Percentiles rank a stretch among this genome's conserved stretches.
These are phyloP conservation scores for Xylaria sp. DNA, from an alignment of 2,329 filamentous ascomycete genomes.

Conservation along the genomic window DNA sequence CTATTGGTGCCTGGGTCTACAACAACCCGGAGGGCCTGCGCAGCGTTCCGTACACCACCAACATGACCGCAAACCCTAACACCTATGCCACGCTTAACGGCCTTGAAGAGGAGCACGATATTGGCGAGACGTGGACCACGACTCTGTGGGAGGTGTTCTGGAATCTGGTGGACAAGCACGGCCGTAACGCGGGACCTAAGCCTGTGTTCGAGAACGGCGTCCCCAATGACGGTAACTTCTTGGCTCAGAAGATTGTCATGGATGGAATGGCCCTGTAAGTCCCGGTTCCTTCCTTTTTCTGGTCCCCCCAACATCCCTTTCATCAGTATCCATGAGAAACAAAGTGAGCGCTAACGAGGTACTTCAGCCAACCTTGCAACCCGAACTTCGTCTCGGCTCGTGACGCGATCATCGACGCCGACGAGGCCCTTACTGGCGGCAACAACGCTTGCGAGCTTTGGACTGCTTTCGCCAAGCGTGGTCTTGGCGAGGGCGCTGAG, in stretches of 20 bases:
- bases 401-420: slow-evolving; percentile 62
- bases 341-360: no score
- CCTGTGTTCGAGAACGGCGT: slow-evolving; percentile 56
- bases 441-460: slow-evolving; percentile 60
- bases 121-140: slow-evolving; percentile 61
- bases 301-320: no score
- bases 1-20: slow-evolving; percentile 59
- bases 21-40: slow-evolving; percentile 55
- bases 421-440: slow-evolving; percentile 59
- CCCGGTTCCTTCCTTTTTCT: no score
- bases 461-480: slow-evolving; percentile 63
- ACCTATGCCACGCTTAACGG: slow-evolving; percentile 55
- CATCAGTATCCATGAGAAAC: no score
- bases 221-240: slow-evolving; percentile 59
- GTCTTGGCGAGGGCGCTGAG: slow-evolving; percentile 54
- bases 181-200: slow-evolving; percentile 55
- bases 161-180: slow-evolving; percentile 63
- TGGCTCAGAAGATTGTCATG: slow-evolving; percentile 60
- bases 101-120: slow-evolving; percentile 55
- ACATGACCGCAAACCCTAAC: slow-evolving; percentile 57
- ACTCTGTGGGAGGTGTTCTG: slow-evolving; percentile 64
- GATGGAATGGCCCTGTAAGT: slow-evolving; percentile 59
- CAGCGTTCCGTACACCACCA: slow-evolving; percentile 58
- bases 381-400: slow-evolving; percentile 60
- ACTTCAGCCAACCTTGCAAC: slow-evolving; percentile 62